phyloP scores from a whole-genome alignment of 2,329 filamentous ascomycete genomes.

The Fusarium piperis region DNA sequence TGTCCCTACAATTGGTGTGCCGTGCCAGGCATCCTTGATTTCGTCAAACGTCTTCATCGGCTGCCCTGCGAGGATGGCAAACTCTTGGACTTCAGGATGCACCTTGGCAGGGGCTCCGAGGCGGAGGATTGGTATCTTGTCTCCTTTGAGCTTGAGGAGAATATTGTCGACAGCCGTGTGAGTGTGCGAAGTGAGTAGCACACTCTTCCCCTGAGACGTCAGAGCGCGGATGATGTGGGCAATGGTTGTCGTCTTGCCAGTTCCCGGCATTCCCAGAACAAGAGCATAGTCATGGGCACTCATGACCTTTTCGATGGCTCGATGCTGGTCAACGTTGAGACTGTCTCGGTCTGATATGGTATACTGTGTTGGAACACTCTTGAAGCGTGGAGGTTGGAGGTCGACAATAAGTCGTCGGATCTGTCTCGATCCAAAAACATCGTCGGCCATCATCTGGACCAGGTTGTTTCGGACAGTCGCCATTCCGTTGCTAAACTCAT shows the following conservation, averaged over 20 bases:
- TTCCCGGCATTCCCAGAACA: conserved; percentile 98
- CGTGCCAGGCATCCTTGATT: conserved; percentile 84
- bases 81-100: conserved; percentile 86
- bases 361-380: conserved; percentile 70
- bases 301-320: conserved; percentile 94
- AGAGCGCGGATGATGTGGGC: conserved; percentile 95
- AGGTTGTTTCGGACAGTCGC: conserved; percentile 93
- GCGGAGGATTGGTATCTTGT: conserved; percentile 82
- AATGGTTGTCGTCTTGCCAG: conserved; percentile 97
- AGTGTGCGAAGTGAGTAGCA: conserved; percentile 93
- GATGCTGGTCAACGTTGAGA: conserved; percentile 88
- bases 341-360: conserved; percentile 68
- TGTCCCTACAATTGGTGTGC: conserved; percentile 89
- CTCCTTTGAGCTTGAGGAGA: conserved; percentile 85
- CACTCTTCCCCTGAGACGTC: conserved; percentile 88
- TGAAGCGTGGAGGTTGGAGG: conserved; percentile 77
- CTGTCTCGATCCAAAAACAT: conserved; percentile 74
- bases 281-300: conserved; percentile 93
- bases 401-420: conserved; percentile 86
- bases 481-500: conserved; percentile 99
- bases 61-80: conserved; percentile 80
- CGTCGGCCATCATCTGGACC: conserved; percentile 88
- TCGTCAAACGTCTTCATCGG: conserved; percentile 83
- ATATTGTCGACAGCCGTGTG: conserved; percentile 99
- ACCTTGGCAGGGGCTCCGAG: conserved; percentile 87